Percentiles rank a stretch among this genome's conserved stretches.
Conservation (phyloP, 352 stramenopile genomes). For the Phytophthora chlamydospora region DNA sequence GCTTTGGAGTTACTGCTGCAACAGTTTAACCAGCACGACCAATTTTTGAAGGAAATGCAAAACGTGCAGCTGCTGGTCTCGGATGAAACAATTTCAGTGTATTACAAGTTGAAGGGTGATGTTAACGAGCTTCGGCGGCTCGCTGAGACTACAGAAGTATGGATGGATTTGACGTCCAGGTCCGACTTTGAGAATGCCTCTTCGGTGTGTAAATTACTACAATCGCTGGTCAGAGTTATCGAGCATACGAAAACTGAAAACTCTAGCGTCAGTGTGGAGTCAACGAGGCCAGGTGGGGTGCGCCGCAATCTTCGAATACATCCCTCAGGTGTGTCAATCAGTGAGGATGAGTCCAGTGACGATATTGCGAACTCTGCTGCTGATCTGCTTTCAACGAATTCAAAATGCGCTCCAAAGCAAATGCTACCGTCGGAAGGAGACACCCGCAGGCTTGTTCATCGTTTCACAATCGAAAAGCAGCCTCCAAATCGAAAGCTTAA, state of each 20-base stretch:
- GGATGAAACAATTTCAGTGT: constrained; percentile 68
- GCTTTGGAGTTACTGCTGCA: constrained; percentile 75
- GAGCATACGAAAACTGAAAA: constrained; percentile 16
- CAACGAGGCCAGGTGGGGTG: not conserved
- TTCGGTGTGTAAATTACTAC: constrained; percentile 50
- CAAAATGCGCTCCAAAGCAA: constrained; percentile 35
- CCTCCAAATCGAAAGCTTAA: constrained; percentile 61
- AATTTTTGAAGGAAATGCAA: constrained; percentile 68
- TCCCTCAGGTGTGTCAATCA: constrained; percentile 9
- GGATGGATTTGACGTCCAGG: constrained; percentile 81
- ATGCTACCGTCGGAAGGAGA: not conserved
- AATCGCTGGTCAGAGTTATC: constrained; percentile 50
- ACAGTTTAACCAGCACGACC: constrained; percentile 77
- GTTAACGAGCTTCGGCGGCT: constrained; percentile 65
- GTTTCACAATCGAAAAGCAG: constrained; percentile 44
- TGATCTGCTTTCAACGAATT: constrained; percentile 30
- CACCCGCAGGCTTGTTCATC: constrained; percentile 13
- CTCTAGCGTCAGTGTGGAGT: not conserved
- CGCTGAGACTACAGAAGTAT: constrained; percentile 79
- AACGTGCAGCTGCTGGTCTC: constrained; percentile 67
- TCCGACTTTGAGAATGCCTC: constrained; percentile 71
- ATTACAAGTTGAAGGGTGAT: constrained; percentile 72
- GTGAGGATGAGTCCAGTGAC: constrained; percentile 18
- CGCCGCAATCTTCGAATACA: constrained; percentile 26
- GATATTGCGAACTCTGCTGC: constrained; percentile 23